Percentiles rank a stretch among this genome's conserved stretches.
Evolutionary conservation across 1,284 basidiomycete species (phyloP).

Genomic region (Tetrapyrgos nigripes): DNA sequence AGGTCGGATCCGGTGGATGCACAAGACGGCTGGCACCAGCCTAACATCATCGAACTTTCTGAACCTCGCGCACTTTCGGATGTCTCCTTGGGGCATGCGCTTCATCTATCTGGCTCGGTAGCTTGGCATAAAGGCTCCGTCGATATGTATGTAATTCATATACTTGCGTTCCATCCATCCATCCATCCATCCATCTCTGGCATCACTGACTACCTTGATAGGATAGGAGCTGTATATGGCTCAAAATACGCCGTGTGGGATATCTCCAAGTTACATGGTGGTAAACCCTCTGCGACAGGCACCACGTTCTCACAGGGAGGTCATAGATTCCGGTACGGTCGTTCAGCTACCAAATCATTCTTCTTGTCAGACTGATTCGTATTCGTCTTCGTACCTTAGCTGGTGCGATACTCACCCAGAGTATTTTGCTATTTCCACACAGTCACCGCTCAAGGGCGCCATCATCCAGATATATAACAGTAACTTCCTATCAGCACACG

Average conservation of each 20-base stretch:
- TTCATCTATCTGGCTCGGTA: slow-evolving; percentile 59
- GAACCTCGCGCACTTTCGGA: slow-evolving; percentile 69
- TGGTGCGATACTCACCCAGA: slow-evolving; percentile 80
- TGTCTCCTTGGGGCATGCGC: slow-evolving; percentile 51
- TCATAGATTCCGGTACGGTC: slow-evolving; percentile 65
- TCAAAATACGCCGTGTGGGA: slow-evolving; percentile 78
- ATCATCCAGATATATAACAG: slow-evolving; percentile 72
- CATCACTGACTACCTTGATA: slow-evolving; percentile 35
- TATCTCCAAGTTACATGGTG: slow-evolving; percentile 69
- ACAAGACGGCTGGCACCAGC: slow-evolving; percentile 60
- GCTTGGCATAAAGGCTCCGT: slow-evolving; percentile 72
- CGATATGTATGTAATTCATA: slow-evolving; percentile 57
- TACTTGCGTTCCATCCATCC: background rate
- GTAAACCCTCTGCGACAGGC: slow-evolving; percentile 67
- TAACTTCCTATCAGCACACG: slow-evolving; percentile 54
- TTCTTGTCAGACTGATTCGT: slow-evolving; percentile 10
- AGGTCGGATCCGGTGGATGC: slow-evolving; percentile 67
- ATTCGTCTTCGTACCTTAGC: slow-evolving; percentile 47
- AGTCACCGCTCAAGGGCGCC: slow-evolving; percentile 64
- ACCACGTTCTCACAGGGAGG: slow-evolving; percentile 70
- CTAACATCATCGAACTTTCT: slow-evolving; percentile 70
- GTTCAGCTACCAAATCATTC: slow-evolving; percentile 14
- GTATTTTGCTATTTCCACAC: slow-evolving; percentile 75
- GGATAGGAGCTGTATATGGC: slow-evolving; percentile 77
- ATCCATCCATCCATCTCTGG: background rate